A percentile compares a stretch with the other conserved stretches of the same genome.
Evolutionary conservation across 73 alveolate genomes (phyloP).

Genomic region (Paramecium pentaurelia): DNA sequence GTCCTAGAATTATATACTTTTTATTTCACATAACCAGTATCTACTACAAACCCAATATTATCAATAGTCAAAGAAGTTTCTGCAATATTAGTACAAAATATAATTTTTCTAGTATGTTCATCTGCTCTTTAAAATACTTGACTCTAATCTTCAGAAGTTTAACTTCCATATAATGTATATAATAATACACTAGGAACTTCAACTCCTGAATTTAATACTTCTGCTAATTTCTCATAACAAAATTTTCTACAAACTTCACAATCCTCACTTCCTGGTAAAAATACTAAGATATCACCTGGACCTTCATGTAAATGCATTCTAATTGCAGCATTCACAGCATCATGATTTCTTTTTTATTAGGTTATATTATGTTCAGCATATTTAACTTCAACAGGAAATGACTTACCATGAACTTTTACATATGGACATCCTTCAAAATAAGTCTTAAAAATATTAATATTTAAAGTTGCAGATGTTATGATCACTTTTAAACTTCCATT

Average conservation of each 20-base stretch:
- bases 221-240: conserved; percentile 67
- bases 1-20: conserved; percentile 88
- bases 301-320: conserved; percentile 94
- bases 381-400: conserved; percentile 74
- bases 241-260: conserved; percentile 86
- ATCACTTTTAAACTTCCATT: conserved; percentile 76
- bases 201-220: conserved; percentile 65
- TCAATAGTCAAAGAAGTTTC: conserved; percentile 96
- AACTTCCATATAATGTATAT: conserved; percentile 73
- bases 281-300: conserved; percentile 94
- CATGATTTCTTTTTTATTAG: conserved; percentile 64
- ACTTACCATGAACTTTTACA: conserved; percentile 72
- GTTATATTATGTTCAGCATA: conserved; percentile 58
- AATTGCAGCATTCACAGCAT: conserved; percentile 87
- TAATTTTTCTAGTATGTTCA: conserved; percentile 86
- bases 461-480: conserved; percentile 89
- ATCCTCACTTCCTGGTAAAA: conserved; percentile 96
- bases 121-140: conserved; percentile 86
- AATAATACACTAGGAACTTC: conserved; percentile 47
- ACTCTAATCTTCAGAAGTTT: conserved; percentile 80
- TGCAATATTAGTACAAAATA: conserved; percentile 96
- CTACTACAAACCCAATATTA: conserved; percentile 95
- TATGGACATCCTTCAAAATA: conserved; percentile 78
- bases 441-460: conserved; percentile 71
- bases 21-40: conserved; percentile 92